These are phyloP conservation scores for Mucor indicus DNA, from an alignment of 371 early-diverging fungal species.

Conservation along the genomic window DNA sequence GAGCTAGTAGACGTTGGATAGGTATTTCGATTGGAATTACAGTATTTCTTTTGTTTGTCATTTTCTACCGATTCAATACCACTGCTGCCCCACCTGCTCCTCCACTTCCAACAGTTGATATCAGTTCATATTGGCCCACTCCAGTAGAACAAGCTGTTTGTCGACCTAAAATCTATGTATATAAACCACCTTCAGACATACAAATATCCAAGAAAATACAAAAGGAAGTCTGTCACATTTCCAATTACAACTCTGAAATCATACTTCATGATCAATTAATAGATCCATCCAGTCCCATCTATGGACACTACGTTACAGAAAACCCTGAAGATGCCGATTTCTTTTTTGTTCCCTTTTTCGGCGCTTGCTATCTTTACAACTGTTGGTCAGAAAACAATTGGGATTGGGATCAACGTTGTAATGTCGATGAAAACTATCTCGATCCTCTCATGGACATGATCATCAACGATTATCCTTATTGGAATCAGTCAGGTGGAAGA, in stretches of 20 bases:
- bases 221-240: slow-evolving; percentile 32
- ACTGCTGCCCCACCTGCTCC: slow-evolving; percentile 25
- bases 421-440: slow-evolving; percentile 46
- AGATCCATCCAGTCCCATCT: slow-evolving; percentile 40
- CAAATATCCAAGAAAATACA: slow-evolving; percentile 36
- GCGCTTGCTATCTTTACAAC: slow-evolving; percentile 50
- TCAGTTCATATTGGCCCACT: slow-evolving; percentile 47
- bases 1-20: slow-evolving; percentile 16
- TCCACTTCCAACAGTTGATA: slow-evolving; percentile 32
- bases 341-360: slow-evolving; percentile 58
- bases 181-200: slow-evolving; percentile 37
- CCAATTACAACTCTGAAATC: slow-evolving; percentile 50
- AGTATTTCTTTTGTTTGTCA: slow-evolving; percentile 1
- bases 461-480: slow-evolving; percentile 45
- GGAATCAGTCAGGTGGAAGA: slow-evolving; percentile 45
- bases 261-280: slow-evolving; percentile 38
- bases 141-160: slow-evolving; percentile 48
- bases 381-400: slow-evolving; percentile 44
- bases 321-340: slow-evolving; percentile 54
- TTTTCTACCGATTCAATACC: neutral
- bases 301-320: slow-evolving; percentile 44
- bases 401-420: slow-evolving; percentile 50
- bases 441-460: slow-evolving; percentile 54
- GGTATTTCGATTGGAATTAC: slow-evolving; percentile 1
- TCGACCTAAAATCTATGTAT: slow-evolving; percentile 55